These are phyloP conservation scores for Chalciporus piperatus DNA, from an alignment of 768 basidiomycete species.

Conservation along the genomic window DNA sequence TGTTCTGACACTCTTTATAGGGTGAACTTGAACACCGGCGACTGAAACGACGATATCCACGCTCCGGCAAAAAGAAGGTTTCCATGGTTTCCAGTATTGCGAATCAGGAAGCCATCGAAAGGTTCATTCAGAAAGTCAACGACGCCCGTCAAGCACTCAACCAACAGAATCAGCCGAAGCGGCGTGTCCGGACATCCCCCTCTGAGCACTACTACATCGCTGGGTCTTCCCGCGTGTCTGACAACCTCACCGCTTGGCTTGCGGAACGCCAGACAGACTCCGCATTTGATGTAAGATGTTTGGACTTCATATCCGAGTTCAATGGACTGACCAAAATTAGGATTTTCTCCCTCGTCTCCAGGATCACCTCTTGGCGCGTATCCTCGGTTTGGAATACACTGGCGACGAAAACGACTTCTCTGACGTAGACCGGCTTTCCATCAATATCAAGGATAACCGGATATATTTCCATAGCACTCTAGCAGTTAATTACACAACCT, in stretches of 20 bases:
- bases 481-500: constrained; percentile 29
- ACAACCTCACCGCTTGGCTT: constrained; percentile 13
- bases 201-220: constrained; percentile 23
- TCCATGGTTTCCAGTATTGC: constrained; percentile 28
- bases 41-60: constrained; percentile 34
- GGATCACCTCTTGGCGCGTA: constrained; percentile 18
- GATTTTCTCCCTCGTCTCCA: constrained; percentile 19
- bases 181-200: neutral
- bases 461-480: constrained; percentile 21
- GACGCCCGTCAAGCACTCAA: neutral
- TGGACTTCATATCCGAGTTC: no score
- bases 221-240: neutral
- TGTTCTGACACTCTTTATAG: no score
- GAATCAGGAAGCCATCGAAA: constrained; percentile 16
- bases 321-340: no score
- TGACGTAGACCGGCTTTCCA: constrained; percentile 14
- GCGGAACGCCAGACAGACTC: constrained; percentile 17
- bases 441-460: constrained; percentile 20
- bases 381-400: neutral
- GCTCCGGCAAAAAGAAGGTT: constrained; percentile 34
- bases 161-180: neutral
- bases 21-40: constrained; percentile 35
- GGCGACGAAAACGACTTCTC: constrained; percentile 28
- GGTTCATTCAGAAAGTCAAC: constrained; percentile 16
- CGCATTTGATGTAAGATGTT: constrained; percentile 18